These are phyloP conservation scores for Camelina laxa DNA, from an alignment of 345 rosid species.

Conservation along the genomic window DNA sequence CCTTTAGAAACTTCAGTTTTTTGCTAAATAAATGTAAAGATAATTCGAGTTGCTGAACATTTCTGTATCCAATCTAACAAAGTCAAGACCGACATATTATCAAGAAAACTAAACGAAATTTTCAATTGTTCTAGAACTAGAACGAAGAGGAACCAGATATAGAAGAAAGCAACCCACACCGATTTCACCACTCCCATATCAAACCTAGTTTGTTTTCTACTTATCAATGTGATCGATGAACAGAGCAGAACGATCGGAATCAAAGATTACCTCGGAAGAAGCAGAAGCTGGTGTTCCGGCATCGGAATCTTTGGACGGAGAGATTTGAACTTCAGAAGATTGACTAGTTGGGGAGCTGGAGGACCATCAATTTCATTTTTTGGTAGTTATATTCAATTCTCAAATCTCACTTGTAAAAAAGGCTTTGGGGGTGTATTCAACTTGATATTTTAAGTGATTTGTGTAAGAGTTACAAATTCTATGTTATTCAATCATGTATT, in stretches of 20 bases:
- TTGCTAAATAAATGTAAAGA: neutral
- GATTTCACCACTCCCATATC: conserved; percentile 12
- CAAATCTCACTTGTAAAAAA: too few species aligned
- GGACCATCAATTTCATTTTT: too few species aligned
- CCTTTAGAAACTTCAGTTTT: too few species aligned
- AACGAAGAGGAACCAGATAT: conserved; percentile 21
- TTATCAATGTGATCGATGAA: neutral
- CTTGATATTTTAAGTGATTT: too few species aligned
- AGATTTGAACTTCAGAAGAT: conserved; percentile 5
- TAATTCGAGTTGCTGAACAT: neutral
- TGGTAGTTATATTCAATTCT: too few species aligned
- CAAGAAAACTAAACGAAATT: neutral
- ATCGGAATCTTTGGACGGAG: conserved; percentile 8
- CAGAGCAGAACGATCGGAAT: neutral
- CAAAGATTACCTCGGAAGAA: neutral
- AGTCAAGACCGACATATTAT: neutral
- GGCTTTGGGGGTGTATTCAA: too few species aligned
- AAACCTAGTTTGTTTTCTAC: neutral
- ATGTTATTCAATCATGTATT: too few species aligned
- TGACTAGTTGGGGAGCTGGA: neutral
- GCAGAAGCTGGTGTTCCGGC: neutral
- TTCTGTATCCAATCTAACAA: neutral
- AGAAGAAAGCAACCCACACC: neutral
- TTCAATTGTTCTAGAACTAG: neutral
- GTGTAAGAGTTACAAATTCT: too few species aligned